These are phyloP conservation scores for Paramecium tetraurelia DNA, from an alignment of 73 alveolate species.

Conservation along the genomic window DNA sequence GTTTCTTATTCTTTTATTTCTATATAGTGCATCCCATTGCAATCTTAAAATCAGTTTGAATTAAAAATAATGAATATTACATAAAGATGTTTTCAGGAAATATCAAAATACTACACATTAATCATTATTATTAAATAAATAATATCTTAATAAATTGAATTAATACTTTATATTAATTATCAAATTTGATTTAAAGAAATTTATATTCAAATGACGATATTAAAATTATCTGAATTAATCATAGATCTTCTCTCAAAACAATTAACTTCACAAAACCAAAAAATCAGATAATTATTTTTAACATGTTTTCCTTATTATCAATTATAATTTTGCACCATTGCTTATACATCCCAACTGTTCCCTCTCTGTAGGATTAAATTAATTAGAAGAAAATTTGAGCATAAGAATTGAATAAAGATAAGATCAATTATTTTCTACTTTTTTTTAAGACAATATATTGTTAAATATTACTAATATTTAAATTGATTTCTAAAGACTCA, in stretches of 20 bases:
- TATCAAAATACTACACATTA: background rate
- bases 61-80: background rate
- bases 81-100: background rate
- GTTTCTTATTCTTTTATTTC: background rate
- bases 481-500: no score
- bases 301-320: background rate
- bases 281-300: background rate
- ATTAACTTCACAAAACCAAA: background rate
- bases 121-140: background rate
- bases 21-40: background rate
- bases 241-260: background rate
- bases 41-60: background rate
- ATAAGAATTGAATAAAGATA: no score
- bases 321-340: no score
- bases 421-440: no score
- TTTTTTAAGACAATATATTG: no score
- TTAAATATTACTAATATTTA: no score
- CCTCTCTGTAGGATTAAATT: no score
- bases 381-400: no score
- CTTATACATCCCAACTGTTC: no score
- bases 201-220: background rate
- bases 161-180: background rate
- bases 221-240: background rate
- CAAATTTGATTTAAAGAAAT: background rate
- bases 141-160: background rate